These are phyloP conservation scores for Eleusine coracana DNA, from an alignment of 176 grass and related monocot genomes.

Conservation along the genomic window DNA sequence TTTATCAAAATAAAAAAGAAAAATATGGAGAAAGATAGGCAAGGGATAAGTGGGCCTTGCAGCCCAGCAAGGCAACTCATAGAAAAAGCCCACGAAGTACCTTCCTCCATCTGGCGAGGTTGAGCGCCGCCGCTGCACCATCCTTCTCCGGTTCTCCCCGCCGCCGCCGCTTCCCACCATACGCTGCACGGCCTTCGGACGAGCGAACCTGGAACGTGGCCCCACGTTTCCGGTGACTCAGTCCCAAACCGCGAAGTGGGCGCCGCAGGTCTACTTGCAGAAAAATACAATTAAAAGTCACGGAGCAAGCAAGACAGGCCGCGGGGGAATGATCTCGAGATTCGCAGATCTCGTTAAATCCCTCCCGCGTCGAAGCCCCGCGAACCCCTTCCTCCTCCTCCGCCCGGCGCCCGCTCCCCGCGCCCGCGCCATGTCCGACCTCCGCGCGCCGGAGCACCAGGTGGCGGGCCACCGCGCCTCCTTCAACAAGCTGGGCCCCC, in stretches of 20 bases:
- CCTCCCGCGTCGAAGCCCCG: background rate
- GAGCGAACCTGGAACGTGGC: background rate
- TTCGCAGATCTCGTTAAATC: conserved; percentile 21
- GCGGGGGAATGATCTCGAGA: conserved; percentile 15
- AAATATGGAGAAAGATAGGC: background rate
- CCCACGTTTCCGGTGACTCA: background rate
- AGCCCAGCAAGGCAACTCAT: background rate
- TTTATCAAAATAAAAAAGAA: too few relatives aligned
- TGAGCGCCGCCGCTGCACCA: background rate
- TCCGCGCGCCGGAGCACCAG: conserved; percentile 76
- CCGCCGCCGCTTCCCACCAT: background rate
- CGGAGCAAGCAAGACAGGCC: background rate
- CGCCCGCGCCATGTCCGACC: conserved; percentile 43
- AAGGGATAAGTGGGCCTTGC: background rate
- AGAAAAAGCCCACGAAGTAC: background rate
- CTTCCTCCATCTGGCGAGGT: background rate
- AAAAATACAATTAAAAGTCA: background rate
- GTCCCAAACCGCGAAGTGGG: background rate
- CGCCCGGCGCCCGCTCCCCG: background rate
- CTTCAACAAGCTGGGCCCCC: conserved; percentile 46
- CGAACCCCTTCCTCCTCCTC: background rate
- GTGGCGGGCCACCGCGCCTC: conserved; percentile 63
- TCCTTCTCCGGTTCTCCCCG: background rate
- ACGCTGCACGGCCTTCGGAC: background rate
- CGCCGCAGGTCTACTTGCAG: conserved; percentile 9